Evolutionary conservation across 1,284 basidiomycete genomes (phyloP), one percentile per base, ranked within the genome.

Genomic region (Ganoderma sinense): DNA sequence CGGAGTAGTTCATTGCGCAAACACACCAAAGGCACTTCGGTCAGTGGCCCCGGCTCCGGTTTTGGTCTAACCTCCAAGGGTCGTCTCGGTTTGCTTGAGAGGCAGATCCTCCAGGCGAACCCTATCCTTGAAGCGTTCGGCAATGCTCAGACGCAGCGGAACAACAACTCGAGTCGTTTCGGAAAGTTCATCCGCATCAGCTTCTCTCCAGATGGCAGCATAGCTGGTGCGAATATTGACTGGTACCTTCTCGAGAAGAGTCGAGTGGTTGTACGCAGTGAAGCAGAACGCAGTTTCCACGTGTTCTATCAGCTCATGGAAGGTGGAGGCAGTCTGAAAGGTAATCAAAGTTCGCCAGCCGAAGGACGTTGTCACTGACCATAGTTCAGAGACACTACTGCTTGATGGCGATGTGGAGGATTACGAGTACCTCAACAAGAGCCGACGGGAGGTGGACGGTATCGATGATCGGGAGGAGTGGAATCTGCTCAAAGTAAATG

Each of bases 241-340:
- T 99, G 98, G 98, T 99, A 99, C 80, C 86, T 99, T 53, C 84
- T 99, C 61, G 98, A 99, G 85, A 99, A 99, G 87, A 97, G 96
- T 79, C 85, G 98, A 76, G 97, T 99, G 1, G 95, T 97, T 2
- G 88, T 91, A n/a, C 86, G 97, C 61, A 94, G 91, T 73, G 90
- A 92, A 70, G 94, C 94, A 0, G 98, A 99, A 81, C 88, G 98
- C 63, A 94, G 89, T 79, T 99, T 99, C 80, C 98, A 99, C 79
- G 94, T 99, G 3, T 99, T 99, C 81, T 99, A 99, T 81, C 97
- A 99, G 82, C 81, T 96, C 33, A 81, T 94, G 79, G 92, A 91
- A 48, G 93, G 90, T 26, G 91, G 85, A 66, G 87, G 84, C 26
- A 80, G 80, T 36, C 79, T 97, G 65, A 92, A 90, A 81, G 89